Percentiles rank a stretch among this genome's conserved stretches.
Evolutionary conservation across 2,329 filamentous ascomycete genomes (phyloP).

Genomic region (Colletotrichum orbiculare): DNA sequence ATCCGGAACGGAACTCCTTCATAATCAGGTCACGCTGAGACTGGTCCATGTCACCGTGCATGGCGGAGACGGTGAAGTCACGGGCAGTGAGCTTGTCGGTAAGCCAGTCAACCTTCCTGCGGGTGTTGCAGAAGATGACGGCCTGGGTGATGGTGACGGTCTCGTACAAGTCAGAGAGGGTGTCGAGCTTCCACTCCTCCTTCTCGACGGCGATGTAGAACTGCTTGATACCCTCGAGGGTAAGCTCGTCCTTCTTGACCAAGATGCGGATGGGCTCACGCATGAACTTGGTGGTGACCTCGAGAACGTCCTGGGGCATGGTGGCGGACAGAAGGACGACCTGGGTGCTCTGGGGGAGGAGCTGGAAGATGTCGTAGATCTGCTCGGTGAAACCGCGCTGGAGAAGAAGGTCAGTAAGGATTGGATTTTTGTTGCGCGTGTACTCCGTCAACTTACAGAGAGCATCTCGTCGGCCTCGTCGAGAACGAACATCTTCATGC

Average conservation of each 20-base stretch:
- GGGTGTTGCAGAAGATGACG: constrained; percentile 99
- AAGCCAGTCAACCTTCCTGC: constrained; percentile 99
- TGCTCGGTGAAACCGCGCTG: constrained; percentile 99
- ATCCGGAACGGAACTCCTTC: constrained; percentile 99
- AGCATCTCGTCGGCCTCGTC: constrained; percentile 99
- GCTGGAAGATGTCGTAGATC: constrained; percentile 99
- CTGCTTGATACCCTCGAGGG: constrained; percentile 99
- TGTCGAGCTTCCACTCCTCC: constrained; percentile 99
- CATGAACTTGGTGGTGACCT: constrained; percentile 99
- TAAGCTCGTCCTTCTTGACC: constrained; percentile 99
- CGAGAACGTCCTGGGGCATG: constrained; percentile 98
- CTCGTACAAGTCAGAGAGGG: constrained; percentile 98
- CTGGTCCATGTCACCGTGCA: constrained; percentile 99
- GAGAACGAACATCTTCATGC: constrained; percentile 99
- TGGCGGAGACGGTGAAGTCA: constrained; percentile 99
- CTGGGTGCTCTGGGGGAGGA: constrained; percentile 97
- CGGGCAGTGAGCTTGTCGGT: constrained; percentile 98
- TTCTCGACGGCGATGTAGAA: constrained; percentile 99
- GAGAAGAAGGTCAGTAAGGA: constrained; percentile 29
- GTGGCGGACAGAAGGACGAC: constrained; percentile 98
- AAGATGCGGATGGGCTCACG: constrained; percentile 98
- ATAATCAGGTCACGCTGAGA: constrained; percentile 98
- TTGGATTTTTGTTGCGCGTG: constrained; percentile 46
- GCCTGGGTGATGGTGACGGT: constrained; percentile 99
- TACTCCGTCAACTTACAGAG: constrained; percentile 68